phyloP scores from a whole-genome alignment of 192 early-diverging fungal genomes.

The Backusella mclennaniae region DNA sequence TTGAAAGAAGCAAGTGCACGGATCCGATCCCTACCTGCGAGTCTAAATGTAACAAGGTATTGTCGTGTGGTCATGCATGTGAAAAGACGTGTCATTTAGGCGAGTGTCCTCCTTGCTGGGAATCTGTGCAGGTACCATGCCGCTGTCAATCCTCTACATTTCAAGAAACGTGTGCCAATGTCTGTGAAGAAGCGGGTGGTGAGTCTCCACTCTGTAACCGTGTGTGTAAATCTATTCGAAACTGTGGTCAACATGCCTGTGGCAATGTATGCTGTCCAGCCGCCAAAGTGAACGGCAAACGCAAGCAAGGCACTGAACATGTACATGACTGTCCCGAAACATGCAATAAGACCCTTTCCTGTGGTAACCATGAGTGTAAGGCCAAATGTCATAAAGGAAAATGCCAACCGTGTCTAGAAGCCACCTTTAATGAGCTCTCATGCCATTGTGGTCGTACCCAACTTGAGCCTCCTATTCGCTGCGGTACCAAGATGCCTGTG shows the following conservation, averaged over 20 bases:
- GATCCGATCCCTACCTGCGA: slow-evolving; percentile 62
- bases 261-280: slow-evolving; percentile 63
- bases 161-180: slow-evolving; percentile 43
- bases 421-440: slow-evolving; percentile 77
- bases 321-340: slow-evolving; percentile 62
- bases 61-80: slow-evolving; percentile 66
- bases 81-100: slow-evolving; percentile 58
- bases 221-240: slow-evolving; percentile 56
- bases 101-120: slow-evolving; percentile 62
- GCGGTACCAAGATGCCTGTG: slow-evolving; percentile 70
- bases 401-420: slow-evolving; percentile 72
- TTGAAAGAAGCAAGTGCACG: slow-evolving; percentile 40
- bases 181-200: slow-evolving; percentile 35
- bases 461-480: slow-evolving; percentile 81
- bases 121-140: slow-evolving; percentile 50
- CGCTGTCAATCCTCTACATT: slow-evolving; percentile 58
- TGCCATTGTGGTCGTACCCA: slow-evolving; percentile 86
- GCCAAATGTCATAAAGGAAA: slow-evolving; percentile 73
- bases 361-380: slow-evolving; percentile 78
- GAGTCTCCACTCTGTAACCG: slow-evolving; percentile 56
- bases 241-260: slow-evolving; percentile 74
- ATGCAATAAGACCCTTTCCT: slow-evolving; percentile 77
- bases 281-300: slow-evolving; percentile 30
- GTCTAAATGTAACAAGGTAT: slow-evolving; percentile 52
- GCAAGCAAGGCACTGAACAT: background rate